A percentile compares a stretch with the other conserved stretches of the same genome.
phyloP scores from a whole-genome alignment of 2,329 filamentous ascomycete genomes.

The Decorospora gaudefroyi region DNA sequence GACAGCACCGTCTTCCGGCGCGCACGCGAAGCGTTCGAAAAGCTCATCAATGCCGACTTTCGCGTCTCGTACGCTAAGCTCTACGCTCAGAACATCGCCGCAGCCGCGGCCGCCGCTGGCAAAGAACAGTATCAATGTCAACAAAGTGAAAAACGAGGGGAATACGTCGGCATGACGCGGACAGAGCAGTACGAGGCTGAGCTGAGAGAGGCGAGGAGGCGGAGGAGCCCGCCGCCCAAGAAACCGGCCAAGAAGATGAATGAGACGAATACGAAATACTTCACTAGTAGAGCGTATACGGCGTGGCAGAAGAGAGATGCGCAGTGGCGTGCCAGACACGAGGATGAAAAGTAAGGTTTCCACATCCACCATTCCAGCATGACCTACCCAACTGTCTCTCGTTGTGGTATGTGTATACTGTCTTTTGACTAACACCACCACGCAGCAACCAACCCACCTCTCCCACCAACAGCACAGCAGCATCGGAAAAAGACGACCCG shows the following conservation, averaged over 20 bases:
- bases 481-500: no score
- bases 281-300: constrained; percentile 6
- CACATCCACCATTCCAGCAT: background rate
- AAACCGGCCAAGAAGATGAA: constrained; percentile 8
- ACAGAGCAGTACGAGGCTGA: constrained; percentile 4
- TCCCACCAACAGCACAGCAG: no score
- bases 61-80: constrained; percentile 15
- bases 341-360: constrained; percentile 6
- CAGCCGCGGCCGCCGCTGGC: background rate
- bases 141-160: background rate
- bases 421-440: no score
- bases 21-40: constrained; percentile 21
- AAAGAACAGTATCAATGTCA: background rate
- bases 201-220: background rate
- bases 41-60: constrained; percentile 11
- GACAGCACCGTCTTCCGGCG: constrained; percentile 17
- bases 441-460: no score
- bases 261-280: constrained; percentile 8
- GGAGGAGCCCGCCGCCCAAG: constrained; percentile 8
- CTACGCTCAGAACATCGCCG: constrained; percentile 2
- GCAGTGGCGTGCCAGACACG: constrained; percentile 7
- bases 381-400: no score
- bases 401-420: background rate
- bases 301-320: constrained; percentile 6
- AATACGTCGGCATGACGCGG: background rate